Conservation (phyloP, 768 basidiomycete genomes). For the Naematelia encephala region DNA sequence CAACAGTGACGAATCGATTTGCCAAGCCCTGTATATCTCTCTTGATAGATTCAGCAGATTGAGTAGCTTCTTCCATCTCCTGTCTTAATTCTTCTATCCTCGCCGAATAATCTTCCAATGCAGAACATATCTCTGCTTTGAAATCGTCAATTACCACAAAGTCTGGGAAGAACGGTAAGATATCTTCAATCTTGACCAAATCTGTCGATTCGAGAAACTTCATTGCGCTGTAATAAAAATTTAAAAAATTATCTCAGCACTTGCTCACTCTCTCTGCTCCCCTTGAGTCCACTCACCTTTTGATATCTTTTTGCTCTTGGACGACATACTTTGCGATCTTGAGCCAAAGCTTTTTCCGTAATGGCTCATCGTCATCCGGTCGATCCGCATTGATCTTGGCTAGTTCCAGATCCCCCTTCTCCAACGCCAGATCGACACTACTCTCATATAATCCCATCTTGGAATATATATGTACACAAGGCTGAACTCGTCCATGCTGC, state of each 20-base stretch:
- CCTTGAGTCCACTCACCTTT: constrained; percentile 66
- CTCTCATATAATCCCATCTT: constrained; percentile 98
- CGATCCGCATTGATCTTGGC: constrained; percentile 94
- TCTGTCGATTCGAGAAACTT: constrained; percentile 90
- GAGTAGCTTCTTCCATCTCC: constrained; percentile 96
- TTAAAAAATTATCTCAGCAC: too few relatives aligned
- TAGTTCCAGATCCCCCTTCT: constrained; percentile 90
- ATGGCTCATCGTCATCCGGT: constrained; percentile 79
- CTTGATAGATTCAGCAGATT: constrained; percentile 87
- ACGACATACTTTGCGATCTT: constrained; percentile 99
- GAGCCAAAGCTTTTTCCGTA: constrained; percentile 93
- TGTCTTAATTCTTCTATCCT: constrained; percentile 83
- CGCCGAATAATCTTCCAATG: constrained; percentile 86
- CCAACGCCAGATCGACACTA: constrained; percentile 88
- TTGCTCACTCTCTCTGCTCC: too few relatives aligned
- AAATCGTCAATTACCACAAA: constrained; percentile 99
- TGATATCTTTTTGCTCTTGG: constrained; percentile 96
- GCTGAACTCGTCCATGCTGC: constrained; percentile 69
- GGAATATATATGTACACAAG: constrained; percentile 94
- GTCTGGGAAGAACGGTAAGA: constrained; percentile 98
- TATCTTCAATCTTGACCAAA: constrained; percentile 95
- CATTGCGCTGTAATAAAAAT: constrained; percentile 96
- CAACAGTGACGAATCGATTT: constrained; percentile 87
- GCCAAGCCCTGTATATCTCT: constrained; percentile 79
- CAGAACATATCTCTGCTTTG: constrained; percentile 96